Base-by-base conservation (phyloP, 2,329 filamentous ascomycete species). In the Cryphonectria carpinicola region DNA sequence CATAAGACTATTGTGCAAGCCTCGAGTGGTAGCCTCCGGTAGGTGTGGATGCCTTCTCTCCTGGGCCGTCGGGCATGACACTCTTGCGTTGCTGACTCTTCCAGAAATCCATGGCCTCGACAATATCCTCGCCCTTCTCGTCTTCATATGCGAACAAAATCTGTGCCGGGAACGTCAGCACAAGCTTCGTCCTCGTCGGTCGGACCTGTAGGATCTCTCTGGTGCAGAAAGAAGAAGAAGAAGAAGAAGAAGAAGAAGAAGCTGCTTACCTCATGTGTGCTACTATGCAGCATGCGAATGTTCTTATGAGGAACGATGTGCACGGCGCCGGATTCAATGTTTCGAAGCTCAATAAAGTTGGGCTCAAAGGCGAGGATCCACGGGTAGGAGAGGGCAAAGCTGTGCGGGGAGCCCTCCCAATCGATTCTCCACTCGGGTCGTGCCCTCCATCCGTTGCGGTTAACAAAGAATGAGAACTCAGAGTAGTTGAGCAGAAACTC, bases 381-480 rank as follows among this genome's bases (percentile, higher is more conserved):
- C 64, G 96, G 96, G 78, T 97, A 97, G 75, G 94, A 97, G 68
- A 98, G 90, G 1, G 96, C 96, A 81, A 99, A 99, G 70, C 91
- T 92, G 77, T 94, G 92, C 56, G 96, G 96, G 61, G 90, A 93
- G 70, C 96, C 96, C 83, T 99, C 96, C 96, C 96, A 99, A 74
- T 95, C 92, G 78, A 99, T 97, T 77, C 92, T 91, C 96, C 96
- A 99, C 81, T 99, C 96, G 6, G 95, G 94, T 77, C 95, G 88
- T 68, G 95, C 95, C 73, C 96, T 90, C 96, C 96, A 99, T 52
- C 96, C 96, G 80, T 99, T 98, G 77, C 96, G 90, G 82, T 99
- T 98, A 79, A 99, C 96, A 78, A 98, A 99, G 88, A 99, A 99
- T 17, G 94, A 97, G 82, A 98, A 99, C 80, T 99, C 96, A 5